A percentile compares a stretch with the other conserved stretches of the same genome.
Evolutionary conservation across 305 asterid species (phyloP).

Genomic region (Fraxinus velutina): DNA sequence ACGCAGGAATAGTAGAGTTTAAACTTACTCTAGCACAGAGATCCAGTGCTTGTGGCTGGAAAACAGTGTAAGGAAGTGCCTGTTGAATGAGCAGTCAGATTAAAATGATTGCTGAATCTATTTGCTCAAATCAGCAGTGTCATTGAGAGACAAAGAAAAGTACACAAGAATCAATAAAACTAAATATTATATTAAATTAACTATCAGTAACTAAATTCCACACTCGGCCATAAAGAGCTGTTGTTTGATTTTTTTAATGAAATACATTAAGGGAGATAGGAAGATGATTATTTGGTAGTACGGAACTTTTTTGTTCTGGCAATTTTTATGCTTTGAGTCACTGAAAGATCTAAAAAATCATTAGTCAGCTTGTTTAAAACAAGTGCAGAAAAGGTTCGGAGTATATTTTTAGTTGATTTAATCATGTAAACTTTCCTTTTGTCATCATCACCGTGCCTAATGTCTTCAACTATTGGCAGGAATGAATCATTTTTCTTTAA

Average conservation of each 20-base stretch:
- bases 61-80: slow-evolving; percentile 70
- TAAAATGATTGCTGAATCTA: slow-evolving; percentile 18
- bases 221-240: background rate
- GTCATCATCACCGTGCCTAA: slow-evolving; percentile 4
- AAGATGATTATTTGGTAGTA: slow-evolving; percentile 5
- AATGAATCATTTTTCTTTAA: background rate
- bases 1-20: slow-evolving; percentile 15
- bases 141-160: slow-evolving; percentile 9
- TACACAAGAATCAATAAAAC: background rate
- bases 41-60: slow-evolving; percentile 89
- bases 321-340: background rate
- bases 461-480: background rate
- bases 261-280: background rate
- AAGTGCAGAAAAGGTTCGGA: background rate
- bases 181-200: background rate
- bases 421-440: slow-evolving; percentile 9
- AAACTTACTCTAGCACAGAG: slow-evolving; percentile 82
- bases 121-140: slow-evolving; percentile 9
- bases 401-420: background rate
- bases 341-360: background rate
- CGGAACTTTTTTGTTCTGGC: background rate
- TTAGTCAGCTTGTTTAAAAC: slow-evolving; percentile 1
- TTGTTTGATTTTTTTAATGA: background rate
- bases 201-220: background rate
- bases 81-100: slow-evolving; percentile 38